These are phyloP conservation scores for Isoetes taiwanensis DNA, from an alignment of 75 land plant genomes.

Conservation along the genomic window DNA sequence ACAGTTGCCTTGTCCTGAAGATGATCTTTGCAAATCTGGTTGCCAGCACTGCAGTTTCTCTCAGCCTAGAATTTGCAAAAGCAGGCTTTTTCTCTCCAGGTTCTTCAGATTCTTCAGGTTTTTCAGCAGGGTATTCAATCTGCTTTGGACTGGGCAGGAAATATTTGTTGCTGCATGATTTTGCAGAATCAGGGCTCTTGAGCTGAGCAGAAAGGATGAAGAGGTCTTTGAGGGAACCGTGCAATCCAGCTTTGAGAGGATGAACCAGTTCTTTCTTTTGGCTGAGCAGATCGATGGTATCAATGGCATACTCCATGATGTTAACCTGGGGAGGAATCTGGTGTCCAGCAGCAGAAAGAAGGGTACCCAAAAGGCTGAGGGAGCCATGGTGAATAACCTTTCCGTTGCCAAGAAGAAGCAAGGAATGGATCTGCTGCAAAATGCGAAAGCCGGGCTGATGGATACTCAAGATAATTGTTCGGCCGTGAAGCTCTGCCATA, in stretches of 20 bases:
- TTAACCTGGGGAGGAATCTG: slow-evolving; percentile 59
- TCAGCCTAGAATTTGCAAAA: slow-evolving; percentile 25
- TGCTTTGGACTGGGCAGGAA: no score
- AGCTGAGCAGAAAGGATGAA: no score
- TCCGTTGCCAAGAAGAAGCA: slow-evolving; percentile 68
- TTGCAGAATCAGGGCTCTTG: no score
- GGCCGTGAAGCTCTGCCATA: slow-evolving; percentile 59
- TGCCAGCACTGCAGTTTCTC: slow-evolving; percentile 38
- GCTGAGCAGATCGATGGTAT: slow-evolving; percentile 28
- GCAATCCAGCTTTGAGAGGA: no score
- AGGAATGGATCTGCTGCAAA: slow-evolving; percentile 47
- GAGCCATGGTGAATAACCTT: slow-evolving; percentile 73
- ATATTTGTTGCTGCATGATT: no score
- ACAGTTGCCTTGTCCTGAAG: slow-evolving; percentile 57
- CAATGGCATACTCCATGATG: slow-evolving; percentile 78
- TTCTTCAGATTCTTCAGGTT: no score
- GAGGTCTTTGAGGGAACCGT: no score
- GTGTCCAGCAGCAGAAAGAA: slow-evolving; percentile 48
- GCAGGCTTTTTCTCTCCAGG: slow-evolving; percentile 11
- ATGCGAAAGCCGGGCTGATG: slow-evolving; percentile 85
- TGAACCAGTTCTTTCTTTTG: no score
- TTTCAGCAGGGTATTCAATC: no score
- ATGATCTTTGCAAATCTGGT: slow-evolving; percentile 52
- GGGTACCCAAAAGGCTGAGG: no score
- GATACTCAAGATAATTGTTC: slow-evolving; percentile 67